A percentile compares a stretch with the other conserved stretches of the same genome.
phyloP scores from a whole-genome alignment of 805 yeast species.

The Saccharomycopsis javanensis region DNA sequence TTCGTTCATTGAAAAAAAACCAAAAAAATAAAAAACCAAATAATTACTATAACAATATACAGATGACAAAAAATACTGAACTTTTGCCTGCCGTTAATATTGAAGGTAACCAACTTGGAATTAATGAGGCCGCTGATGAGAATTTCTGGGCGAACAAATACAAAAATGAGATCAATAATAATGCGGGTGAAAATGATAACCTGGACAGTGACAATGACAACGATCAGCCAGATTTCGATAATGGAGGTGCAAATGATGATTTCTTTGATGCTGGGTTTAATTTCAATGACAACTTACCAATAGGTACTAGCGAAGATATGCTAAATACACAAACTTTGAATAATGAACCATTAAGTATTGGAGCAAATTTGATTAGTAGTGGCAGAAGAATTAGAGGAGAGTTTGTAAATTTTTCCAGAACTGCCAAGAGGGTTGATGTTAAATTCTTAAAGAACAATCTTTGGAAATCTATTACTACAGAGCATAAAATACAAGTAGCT shows the following conservation, averaged over 20 bases:
- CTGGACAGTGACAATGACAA: conserved; percentile 18
- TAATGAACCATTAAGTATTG: conserved; percentile 15
- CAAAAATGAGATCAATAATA: conserved; percentile 29
- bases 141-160: conserved; percentile 65
- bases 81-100: neutral
- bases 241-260: conserved; percentile 18
- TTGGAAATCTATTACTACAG: conserved; percentile 47
- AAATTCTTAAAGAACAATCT: conserved; percentile 61
- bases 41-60: neutral
- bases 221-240: conserved; percentile 23
- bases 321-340: conserved; percentile 7
- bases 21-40: neutral
- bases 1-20: conserved; percentile 6
- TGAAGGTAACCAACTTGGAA: conserved; percentile 15
- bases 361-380: conserved; percentile 25
- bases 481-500: conserved; percentile 10
- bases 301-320: conserved; percentile 14
- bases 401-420: conserved; percentile 51
- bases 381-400: conserved; percentile 29
- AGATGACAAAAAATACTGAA: conserved; percentile 13
- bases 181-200: conserved; percentile 23
- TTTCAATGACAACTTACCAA: conserved; percentile 22
- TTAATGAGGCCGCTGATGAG: conserved; percentile 45
- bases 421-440: conserved; percentile 75
- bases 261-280: conserved; percentile 35